Percentiles rank a stretch among this genome's conserved stretches.
Evolutionary conservation across 2,329 filamentous ascomycete genomes (phyloP).

Genomic region (Hypoxylon rubiginosum): DNA sequence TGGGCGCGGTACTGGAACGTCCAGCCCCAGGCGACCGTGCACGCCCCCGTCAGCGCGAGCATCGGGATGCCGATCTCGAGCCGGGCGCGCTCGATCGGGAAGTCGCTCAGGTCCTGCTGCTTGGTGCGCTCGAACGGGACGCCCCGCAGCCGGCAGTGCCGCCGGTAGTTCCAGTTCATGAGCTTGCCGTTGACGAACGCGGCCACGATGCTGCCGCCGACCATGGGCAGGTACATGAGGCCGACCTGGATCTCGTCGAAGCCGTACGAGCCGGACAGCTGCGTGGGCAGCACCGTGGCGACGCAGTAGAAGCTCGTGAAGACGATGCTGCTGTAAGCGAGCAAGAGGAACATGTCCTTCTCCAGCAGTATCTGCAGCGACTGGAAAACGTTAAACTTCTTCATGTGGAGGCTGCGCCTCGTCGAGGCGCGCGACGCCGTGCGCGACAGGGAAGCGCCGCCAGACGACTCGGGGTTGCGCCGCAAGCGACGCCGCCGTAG

Average conservation of each 20-base stretch:
- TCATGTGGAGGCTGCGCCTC: slow-evolving; percentile 36
- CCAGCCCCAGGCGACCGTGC: slow-evolving; percentile 57
- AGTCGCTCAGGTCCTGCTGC: slow-evolving; percentile 53
- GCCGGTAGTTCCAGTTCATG: slow-evolving; percentile 72
- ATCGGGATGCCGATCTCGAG: slow-evolving; percentile 56
- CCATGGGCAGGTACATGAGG: slow-evolving; percentile 56
- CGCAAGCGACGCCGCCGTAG: slow-evolving; percentile 24
- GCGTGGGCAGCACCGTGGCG: slow-evolving; percentile 50
- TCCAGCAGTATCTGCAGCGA: slow-evolving; percentile 54
- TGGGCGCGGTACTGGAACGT: slow-evolving; percentile 50
- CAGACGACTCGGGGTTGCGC: neutral
- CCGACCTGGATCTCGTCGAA: slow-evolving; percentile 65
- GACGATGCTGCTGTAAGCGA: slow-evolving; percentile 52
- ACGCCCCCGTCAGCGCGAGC: slow-evolving; percentile 59
- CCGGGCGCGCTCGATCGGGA: slow-evolving; percentile 53
- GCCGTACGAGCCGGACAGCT: slow-evolving; percentile 62
- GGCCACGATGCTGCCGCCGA: slow-evolving; percentile 53
- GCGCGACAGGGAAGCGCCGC: slow-evolving; percentile 22
- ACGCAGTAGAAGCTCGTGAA: slow-evolving; percentile 55
- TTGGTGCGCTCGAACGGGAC: slow-evolving; percentile 64
- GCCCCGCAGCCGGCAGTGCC: slow-evolving; percentile 63
- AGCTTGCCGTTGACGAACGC: slow-evolving; percentile 59
- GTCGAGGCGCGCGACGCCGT: slow-evolving; percentile 32
- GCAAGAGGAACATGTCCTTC: slow-evolving; percentile 54
- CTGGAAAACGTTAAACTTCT: slow-evolving; percentile 52